Evolutionary conservation across 805 yeast species (phyloP), one percentile per base, ranked within the genome.

Genomic region (Vanderwaltozyma tropicalis): DNA sequence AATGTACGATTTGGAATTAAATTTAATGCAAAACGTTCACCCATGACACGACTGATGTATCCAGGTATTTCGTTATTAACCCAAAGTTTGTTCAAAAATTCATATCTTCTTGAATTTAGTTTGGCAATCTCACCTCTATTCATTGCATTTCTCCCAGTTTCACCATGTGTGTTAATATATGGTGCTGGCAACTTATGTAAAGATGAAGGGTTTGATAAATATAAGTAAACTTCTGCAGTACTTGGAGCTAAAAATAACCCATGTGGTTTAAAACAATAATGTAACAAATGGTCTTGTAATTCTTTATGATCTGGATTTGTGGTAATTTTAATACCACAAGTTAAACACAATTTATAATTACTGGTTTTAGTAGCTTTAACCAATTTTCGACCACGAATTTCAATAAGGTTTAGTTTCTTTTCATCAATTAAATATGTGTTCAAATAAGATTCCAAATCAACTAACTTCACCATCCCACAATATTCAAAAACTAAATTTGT

Each of bases 101-200:
- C 60, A 55, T 74, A 80, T 38, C 94, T 67, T 17, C 61, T 63
- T n/a, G 59, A 43, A 48, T 71, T 71, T 40, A 82, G 62, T 0
- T 62, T 62, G 0, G 83, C 82, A 18, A 66, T 48, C 37, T 68
- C 73, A 31, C 78, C 80, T 12, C 74, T 71, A 10, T 71, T 68
- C 42, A 67, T 61, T 3, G 76, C 66, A 13, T 70, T 69, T 7
- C 65, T 62, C 22, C 81, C 81, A 3, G 78, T 71, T 54, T 82
- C 92, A 15, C 94, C 94, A 56, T 81, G 87, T 6, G 67, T 64
- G 37, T 83, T 80, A 52, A 82, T 60, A 50, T 80, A 82, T 11
- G 89, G 92, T 0, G 84, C 80, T 38, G 71, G 72, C 44, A 72
- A 64, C 26, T 39, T 47, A 6, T 55, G 48, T 7, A 44, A 42